Base-by-base conservation (phyloP, 805 yeast species). In the Kuraishia borneana region DNA sequence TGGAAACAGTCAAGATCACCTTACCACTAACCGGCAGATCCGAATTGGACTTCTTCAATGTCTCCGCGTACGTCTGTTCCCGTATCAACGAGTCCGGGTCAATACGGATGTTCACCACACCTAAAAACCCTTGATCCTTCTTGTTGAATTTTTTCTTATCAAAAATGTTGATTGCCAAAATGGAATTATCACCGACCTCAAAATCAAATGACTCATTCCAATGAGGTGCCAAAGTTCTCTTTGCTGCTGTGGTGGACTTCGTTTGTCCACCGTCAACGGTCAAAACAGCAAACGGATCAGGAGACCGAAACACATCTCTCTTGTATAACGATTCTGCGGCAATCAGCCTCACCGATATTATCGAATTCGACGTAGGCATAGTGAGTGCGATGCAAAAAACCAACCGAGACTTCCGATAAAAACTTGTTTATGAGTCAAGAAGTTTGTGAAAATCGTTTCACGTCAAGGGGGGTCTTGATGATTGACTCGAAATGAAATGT, bases 211-310 rank as follows among this genome's bases (percentile, higher is more conserved):
- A 63, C 58, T 92, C 96, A 59, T 92, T 88, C 99, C 99, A 92
- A 60, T 88, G 92, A 8, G 99, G 99, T 50, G 92, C 85, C 46
- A 89, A 63, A 2, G 97, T 92, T 59, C 84, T 87, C 51, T 85
- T 84, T 21, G 94, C 92, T 23, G 95, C 92, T 33, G 85, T 76
- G 2, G 99, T 92, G 14, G 96, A 82, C 51, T 85, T 85, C 2
- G 97, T 92, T 54, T 92, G 98, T 16, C 83, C 77, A 3, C 97
- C 97, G 56, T 92, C 98, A n/a, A 92, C 88, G 9, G 97, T 89
- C 41, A 92, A 65, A 23, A 92, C 97, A 2, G 96, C 96, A 61
- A 92, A 92, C 8, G 99, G 98, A 57, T 92, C 98, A 2, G 99
- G 98, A 41, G 88, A 83, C 37, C 95, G 76, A 54, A 88, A 84